Base-by-base conservation (phyloP, 176 grass and related monocot genomes). In the Puya raimondii region DNA sequence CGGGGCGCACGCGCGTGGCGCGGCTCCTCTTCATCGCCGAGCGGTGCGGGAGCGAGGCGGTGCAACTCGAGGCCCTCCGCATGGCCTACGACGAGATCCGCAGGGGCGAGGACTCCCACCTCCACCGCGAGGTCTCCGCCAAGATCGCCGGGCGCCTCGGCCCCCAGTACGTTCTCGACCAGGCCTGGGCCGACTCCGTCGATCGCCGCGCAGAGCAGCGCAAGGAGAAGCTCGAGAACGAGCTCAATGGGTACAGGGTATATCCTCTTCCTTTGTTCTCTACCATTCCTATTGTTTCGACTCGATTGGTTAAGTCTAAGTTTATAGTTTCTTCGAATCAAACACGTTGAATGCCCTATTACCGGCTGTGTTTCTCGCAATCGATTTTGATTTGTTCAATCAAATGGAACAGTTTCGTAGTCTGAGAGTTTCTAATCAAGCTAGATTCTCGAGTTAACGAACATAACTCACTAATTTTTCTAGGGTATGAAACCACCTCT, bases 151-250 rank as follows among this genome's bases (percentile, higher is more conserved):
- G 70, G 20, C 82, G 82, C 13, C 82, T 99, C 12, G 90, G 87
- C 8, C 57, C 71, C 10, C 59, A 69, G 4, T 93, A 88, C 78
- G 54, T 17, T 6, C 18, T 91, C 23, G 95, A 99, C 70, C 80
- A 82, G 76, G 57, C 75, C 0, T 99, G 95, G 95, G 64, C 54
- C 14, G 87, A 93, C 15, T 22, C 13, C 16, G 80, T 91, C 67
- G 78, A 68, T 10, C 87, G 89, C 51, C 84, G 89, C 23, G 84
- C 87, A 9, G 85, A 85, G 2, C 68, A 74, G 54, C 82, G 82
- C 53, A 92, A 83, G 74, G 95, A 99, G 47, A 99, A 99, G 82
- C 95, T 99, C 54, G 95, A 99, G 78, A 88, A 68, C 64, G 95
- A 99, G 70, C 89, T 99, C 84, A 99, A 91, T 56, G 85, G 80